phyloP scores from a whole-genome alignment of 306 rosid genomes.

The Prunus salicina region DNA sequence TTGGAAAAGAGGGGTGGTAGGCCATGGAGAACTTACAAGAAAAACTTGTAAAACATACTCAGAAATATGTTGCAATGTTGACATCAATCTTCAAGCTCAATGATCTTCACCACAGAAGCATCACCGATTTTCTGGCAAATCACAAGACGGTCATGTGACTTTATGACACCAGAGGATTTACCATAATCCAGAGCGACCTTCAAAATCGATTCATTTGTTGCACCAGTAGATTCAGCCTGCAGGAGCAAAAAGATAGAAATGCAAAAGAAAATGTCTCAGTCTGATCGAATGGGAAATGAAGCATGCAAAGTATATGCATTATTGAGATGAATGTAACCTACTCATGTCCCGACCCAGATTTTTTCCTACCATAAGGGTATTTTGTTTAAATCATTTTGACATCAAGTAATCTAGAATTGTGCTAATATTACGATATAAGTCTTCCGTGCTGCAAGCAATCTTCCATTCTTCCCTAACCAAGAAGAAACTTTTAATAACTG shows the following conservation, averaged over 20 bases:
- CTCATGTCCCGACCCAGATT: neutral
- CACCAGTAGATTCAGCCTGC: conserved; percentile 74
- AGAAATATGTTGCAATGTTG: neutral
- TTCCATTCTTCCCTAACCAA: neutral
- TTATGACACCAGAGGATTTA: conserved; percentile 65
- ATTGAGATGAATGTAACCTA: neutral
- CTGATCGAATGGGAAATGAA: neutral
- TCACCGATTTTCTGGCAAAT: conserved; percentile 94
- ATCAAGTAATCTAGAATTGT: neutral
- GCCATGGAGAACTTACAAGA: neutral
- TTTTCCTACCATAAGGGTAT: neutral
- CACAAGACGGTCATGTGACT: conserved; percentile 81
- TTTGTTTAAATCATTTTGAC: neutral
- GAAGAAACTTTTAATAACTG: neutral
- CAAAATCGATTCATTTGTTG: conserved; percentile 77
- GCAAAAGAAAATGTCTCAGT: neutral
- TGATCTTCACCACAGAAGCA: conserved; percentile 77
- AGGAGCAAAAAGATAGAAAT: neutral
- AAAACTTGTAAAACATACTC: neutral
- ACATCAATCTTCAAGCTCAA: conserved; percentile 82
- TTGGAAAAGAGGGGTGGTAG: neutral
- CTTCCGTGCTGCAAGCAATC: neutral
- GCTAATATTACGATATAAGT: neutral
- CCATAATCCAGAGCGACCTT: conserved; percentile 91
- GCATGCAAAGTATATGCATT: neutral